Evolutionary conservation across 257 asterid species (phyloP).

Genomic region (Coffea canephora): DNA sequence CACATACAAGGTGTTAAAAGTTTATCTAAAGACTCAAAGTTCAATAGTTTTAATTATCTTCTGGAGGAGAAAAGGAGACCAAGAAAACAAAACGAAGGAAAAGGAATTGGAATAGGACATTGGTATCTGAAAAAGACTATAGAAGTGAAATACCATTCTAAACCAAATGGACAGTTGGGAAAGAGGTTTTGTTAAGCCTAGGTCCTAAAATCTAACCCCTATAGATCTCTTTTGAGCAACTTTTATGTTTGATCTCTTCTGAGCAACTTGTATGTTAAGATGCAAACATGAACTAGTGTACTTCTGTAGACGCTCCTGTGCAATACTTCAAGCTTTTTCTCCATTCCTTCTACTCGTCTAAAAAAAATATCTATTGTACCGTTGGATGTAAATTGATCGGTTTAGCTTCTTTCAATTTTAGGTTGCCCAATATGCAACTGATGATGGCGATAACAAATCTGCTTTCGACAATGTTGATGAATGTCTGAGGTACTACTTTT

Average conservation of each 20-base stretch:
- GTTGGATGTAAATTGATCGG: neutral
- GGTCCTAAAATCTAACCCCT: neutral
- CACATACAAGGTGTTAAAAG: neutral
- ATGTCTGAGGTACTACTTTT: constrained; percentile 67
- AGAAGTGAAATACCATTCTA: neutral
- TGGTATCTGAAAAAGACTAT: neutral
- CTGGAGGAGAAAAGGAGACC: no score
- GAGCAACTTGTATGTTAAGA: neutral
- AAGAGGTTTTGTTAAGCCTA: neutral
- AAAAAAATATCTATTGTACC: neutral
- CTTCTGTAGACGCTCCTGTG: neutral
- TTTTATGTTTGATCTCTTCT: no score
- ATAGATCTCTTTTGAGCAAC: neutral
- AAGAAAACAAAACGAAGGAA: neutral
- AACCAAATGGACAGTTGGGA: neutral
- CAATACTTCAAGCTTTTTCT: neutral
- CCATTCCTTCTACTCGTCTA: no score
- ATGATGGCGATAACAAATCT: constrained; percentile 66
- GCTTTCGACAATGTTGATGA: constrained; percentile 75
- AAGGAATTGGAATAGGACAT: neutral
- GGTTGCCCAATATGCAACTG: constrained; percentile 97
- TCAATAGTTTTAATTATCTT: neutral
- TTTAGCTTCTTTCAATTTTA: constrained; percentile 24
- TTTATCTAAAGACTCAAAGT: neutral
- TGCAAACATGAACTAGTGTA: neutral